Percentiles rank a stretch among this genome's conserved stretches.
These are phyloP conservation scores for Fusarium agapanthi DNA, from an alignment of 2,329 filamentous ascomycete genomes.

Conservation along the genomic window DNA sequence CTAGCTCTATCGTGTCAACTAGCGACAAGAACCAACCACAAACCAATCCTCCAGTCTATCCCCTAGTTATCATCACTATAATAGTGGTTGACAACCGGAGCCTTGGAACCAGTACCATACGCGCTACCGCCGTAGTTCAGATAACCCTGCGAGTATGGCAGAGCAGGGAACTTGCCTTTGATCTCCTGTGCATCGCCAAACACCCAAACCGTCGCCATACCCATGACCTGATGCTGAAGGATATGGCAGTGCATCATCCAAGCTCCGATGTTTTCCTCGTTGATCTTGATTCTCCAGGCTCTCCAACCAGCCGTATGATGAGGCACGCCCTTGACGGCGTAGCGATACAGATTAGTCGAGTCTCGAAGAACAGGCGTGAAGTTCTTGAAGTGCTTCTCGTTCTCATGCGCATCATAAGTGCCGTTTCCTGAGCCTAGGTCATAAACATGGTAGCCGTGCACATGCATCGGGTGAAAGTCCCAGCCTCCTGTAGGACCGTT, in stretches of 20 bases:
- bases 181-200: conserved; percentile 40
- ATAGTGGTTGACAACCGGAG: conserved; percentile 24
- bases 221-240: conserved; percentile 67
- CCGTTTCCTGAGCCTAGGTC: conserved; percentile 19
- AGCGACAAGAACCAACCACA: neutral
- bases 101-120: conserved; percentile 49
- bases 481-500: conserved; percentile 44
- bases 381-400: conserved; percentile 11
- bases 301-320: conserved; percentile 64
- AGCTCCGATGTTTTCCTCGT: conserved; percentile 58
- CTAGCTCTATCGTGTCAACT: neutral
- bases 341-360: conserved; percentile 60
- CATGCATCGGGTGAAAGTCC: conserved; percentile 23
- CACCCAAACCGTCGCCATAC: conserved; percentile 44
- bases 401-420: conserved; percentile 7
- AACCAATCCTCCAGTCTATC: accelerated
- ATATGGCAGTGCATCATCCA: conserved; percentile 72
- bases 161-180: conserved; percentile 27
- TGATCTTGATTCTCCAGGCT: conserved; percentile 63
- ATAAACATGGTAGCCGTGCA: conserved; percentile 24
- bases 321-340: conserved; percentile 51
- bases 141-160: conserved; percentile 52
- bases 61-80: neutral
- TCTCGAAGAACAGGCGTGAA: conserved; percentile 27
- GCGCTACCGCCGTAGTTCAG: conserved; percentile 55